phyloP scores from a whole-genome alignment of 345 rosid species.

The Hibiscus syriacus region DNA sequence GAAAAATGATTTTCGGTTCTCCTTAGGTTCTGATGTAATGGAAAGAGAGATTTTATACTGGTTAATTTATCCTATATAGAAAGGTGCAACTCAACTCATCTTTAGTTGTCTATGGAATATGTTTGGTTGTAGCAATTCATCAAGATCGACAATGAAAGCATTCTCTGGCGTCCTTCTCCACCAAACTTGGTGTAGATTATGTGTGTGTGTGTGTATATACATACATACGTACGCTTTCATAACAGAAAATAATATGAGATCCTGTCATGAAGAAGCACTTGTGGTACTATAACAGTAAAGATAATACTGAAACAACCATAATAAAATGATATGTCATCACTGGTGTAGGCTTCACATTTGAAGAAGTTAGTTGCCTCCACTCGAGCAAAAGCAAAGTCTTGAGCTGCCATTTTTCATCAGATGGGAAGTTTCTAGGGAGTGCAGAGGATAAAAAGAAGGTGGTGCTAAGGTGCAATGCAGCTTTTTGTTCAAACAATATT shows the following conservation, averaged over 20 bases:
- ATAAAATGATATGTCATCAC: neutral
- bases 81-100: neutral
- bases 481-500: neutral
- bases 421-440: constrained; percentile 22
- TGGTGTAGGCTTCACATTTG: constrained; percentile 19
- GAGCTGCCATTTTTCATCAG: constrained; percentile 23
- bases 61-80: neutral
- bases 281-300: neutral
- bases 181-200: neutral
- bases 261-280: neutral
- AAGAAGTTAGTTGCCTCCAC: constrained; percentile 20
- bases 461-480: constrained; percentile 2
- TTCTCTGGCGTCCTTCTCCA: neutral
- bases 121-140: neutral
- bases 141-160: neutral
- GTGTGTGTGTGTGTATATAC: too few relatives aligned
- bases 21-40: neutral
- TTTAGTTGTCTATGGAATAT: neutral
- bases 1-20: neutral
- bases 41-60: neutral
- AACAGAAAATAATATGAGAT: neutral
- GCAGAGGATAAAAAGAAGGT: constrained; percentile 28
- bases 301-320: neutral
- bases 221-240: neutral
- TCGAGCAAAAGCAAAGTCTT: constrained; percentile 18